These are phyloP conservation scores for Vaccinium corymbosum DNA, from an alignment of 148 eudicot species.

Conservation along the genomic window DNA sequence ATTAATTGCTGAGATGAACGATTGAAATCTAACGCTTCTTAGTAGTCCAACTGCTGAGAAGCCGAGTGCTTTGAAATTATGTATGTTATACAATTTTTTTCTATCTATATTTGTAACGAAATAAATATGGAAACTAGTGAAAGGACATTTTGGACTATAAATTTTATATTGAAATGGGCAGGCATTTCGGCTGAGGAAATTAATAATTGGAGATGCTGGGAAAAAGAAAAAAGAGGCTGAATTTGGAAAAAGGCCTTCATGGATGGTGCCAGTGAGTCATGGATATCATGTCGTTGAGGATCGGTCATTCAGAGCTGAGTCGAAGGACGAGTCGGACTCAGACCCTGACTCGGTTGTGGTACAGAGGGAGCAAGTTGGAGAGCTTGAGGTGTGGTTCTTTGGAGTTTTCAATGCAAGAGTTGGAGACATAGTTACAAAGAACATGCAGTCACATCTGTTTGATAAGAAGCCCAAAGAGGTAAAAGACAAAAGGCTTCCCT, in stretches of 20 bases:
- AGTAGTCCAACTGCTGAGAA: too few relatives aligned
- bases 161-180: slow-evolving; percentile 16
- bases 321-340: slow-evolving; percentile 1
- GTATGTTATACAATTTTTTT: too few relatives aligned
- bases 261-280: slow-evolving; percentile 64
- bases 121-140: not conserved
- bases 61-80: too few relatives aligned
- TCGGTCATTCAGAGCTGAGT: slow-evolving; percentile 18
- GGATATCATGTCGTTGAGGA: slow-evolving; percentile 57
- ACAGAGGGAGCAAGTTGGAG: slow-evolving; percentile 60
- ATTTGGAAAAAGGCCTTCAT: slow-evolving; percentile 39
- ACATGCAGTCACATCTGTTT: slow-evolving; percentile 60
- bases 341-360: slow-evolving; percentile 44
- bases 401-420: slow-evolving; percentile 46
- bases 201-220: slow-evolving; percentile 14
- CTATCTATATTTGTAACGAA: too few relatives aligned
- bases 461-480: slow-evolving; percentile 54
- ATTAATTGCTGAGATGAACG: too few relatives aligned
- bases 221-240: slow-evolving; percentile 19
- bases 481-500: not conserved
- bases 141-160: not conserved
- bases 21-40: too few relatives aligned
- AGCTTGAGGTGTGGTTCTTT: slow-evolving; percentile 61
- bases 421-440: slow-evolving; percentile 36
- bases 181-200: slow-evolving; percentile 37